Percentiles rank a stretch among this genome's conserved stretches.
phyloP scores from a whole-genome alignment of 2,329 filamentous ascomycete genomes.

The Colletotrichum spinosum region DNA sequence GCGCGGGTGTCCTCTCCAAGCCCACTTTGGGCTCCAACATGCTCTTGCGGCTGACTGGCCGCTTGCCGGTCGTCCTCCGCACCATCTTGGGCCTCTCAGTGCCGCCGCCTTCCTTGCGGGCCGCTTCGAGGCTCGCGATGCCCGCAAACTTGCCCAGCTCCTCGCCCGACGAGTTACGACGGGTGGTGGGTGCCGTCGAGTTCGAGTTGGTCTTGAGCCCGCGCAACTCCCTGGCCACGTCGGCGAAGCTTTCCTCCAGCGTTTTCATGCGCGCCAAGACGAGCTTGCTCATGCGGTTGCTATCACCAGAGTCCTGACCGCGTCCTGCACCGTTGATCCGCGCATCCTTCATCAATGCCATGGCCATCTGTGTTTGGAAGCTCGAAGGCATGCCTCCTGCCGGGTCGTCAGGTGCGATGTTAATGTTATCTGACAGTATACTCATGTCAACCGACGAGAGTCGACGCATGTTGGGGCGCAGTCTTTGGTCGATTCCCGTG shows the following conservation, averaged over 20 bases:
- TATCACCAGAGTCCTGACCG: slow-evolving; percentile 55
- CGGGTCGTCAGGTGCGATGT: slow-evolving; percentile 70
- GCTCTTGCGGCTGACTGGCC: slow-evolving; percentile 55
- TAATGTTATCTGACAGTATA: slow-evolving; percentile 78
- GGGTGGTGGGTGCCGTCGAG: slow-evolving; percentile 59
- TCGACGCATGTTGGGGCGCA: slow-evolving; percentile 53
- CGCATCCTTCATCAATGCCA: slow-evolving; percentile 70
- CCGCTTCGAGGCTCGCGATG: slow-evolving; percentile 48
- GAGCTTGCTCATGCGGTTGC: slow-evolving; percentile 80
- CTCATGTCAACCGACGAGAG: slow-evolving; percentile 78
- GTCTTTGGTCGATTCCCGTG: slow-evolving; percentile 61
- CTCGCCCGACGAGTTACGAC: slow-evolving; percentile 64
- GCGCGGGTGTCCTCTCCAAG: slow-evolving; percentile 39
- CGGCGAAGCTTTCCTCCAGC: slow-evolving; percentile 88
- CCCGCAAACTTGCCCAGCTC: slow-evolving; percentile 43
- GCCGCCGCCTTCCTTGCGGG: slow-evolving; percentile 45
- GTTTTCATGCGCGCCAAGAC: slow-evolving; percentile 93
- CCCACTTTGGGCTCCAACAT: slow-evolving; percentile 53
- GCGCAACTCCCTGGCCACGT: slow-evolving; percentile 86
- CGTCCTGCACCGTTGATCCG: slow-evolving; percentile 61
- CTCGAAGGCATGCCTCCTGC: slow-evolving; percentile 76
- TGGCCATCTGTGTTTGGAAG: slow-evolving; percentile 84
- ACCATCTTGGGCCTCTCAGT: slow-evolving; percentile 43
- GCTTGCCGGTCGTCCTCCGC: slow-evolving; percentile 43
- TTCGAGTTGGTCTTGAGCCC: slow-evolving; percentile 63